Base-by-base conservation (phyloP, 75 land plant species). In the Pinus albicaulis region DNA sequence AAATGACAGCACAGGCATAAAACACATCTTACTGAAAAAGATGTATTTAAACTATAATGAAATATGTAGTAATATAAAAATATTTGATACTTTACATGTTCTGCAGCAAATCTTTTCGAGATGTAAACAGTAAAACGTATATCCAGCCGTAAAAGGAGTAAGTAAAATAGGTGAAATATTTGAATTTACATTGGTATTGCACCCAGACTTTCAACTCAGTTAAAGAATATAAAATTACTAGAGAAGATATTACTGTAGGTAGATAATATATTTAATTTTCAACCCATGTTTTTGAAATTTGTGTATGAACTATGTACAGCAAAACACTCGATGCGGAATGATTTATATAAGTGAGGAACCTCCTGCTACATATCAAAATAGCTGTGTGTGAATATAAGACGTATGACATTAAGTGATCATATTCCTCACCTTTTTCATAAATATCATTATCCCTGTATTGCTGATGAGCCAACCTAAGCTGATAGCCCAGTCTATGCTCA, bases 401-500 rank as follows among this genome's bases (percentile, higher is more conserved):
- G 53, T 48, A 48, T 10, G 14, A 71, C 20, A 14, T 1, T 55
- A 25, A 24, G 34, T 24, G 57, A 55, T 52, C 25, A 71, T 8
- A 72, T 72, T 25, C 28, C 41, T 78, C 22, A 94, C 99, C 99
- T 88, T 88, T 94, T 69, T 85, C 91, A 78, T 86, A 91, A 57
- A 98, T 88, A 69, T 74, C 78, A 53, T 88, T 80, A 80, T 97
- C 99, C 10, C 89, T 77, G 78, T 90, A 95, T 61, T 88, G 92
- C 17, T 84, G 63, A 59, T 64, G 25, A 36, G 92, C 92, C 34
- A 95, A 81, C 71, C 89, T 82, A 70, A 98, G 80, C 74, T 98
- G 99, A 74, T 88, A 91, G 59, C 94, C 94, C 81, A 98, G 82
- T 77, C 98, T 86, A 62, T 98, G 92, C 78, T 92, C 94, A 14